Evolutionary conservation across 306 rosid genomes (phyloP), one percentile per base, ranked within the genome.

Genomic region (Casuarina cunninghamiana): DNA sequence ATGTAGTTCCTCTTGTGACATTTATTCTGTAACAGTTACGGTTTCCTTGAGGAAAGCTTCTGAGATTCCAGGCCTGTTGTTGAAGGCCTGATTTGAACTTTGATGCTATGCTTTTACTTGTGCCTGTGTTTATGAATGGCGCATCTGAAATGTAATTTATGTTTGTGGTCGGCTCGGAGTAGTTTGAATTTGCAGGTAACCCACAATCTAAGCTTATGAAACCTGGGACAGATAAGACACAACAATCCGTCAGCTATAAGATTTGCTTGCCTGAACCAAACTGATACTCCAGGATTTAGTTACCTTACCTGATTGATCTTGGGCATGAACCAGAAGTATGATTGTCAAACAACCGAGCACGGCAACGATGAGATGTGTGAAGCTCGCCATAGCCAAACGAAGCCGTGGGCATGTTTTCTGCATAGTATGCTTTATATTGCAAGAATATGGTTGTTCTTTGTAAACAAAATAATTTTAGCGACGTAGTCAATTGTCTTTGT

Each of bases 161-260:
- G 51, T 73, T 78, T 13, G 83, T 67, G 41, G 2, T 53, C 45
- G 32, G 3, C 48, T 84, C 87, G 2, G 82, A 67, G 7, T 80
- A 86, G 86, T 54, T 74, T 0, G 84, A 73, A 21, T 48, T 43
- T n/a, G 51, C 53, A 5, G 85, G 86, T 9, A 76, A 75, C 37
- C 91, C 91, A 72, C 91, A 90, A 46, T 86, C 91, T 71, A 90
- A 58, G 86, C 86, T 90, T 10, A 87, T 82, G 87, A 90, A 90
- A 71, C 80, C 93, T 89, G 84, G 42, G 50, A 50, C 6, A 38
- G 0, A 65, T 16, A 4, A 71, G 26, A 75, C 0, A 50, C 6
- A 53, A 2, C 39, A 39, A 73, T 60, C 2, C 13, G 46, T 5
- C 55, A 53, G 15, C 39, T 21, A 26, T 46, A 39, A 26, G 32